These are phyloP conservation scores for Chenopodium berlandieri DNA, from an alignment of 148 eudicot species.

Conservation along the genomic window DNA sequence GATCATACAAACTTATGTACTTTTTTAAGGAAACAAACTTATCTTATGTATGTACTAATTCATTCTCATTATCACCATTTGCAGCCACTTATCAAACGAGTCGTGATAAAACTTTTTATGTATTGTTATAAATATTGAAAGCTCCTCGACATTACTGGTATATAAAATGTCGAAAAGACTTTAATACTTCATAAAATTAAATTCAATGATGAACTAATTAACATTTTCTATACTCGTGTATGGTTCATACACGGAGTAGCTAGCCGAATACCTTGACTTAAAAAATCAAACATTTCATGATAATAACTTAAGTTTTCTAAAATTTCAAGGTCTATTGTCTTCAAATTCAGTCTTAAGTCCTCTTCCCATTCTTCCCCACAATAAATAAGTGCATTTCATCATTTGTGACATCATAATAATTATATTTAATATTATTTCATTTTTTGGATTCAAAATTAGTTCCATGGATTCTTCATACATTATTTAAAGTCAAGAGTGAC, in stretches of 20 bases:
- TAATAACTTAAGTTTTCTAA: not conserved
- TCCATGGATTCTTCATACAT: not conserved
- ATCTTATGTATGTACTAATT: no score
- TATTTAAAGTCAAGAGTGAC: not conserved
- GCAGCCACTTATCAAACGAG: no score
- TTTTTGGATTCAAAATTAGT: not conserved
- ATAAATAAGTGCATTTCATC: not conserved
- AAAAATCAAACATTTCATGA: not conserved
- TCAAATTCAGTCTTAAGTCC: not conserved
- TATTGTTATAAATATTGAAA: no score
- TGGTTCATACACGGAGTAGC: not conserved
- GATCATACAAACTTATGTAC: no score
- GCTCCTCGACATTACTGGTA: no score
- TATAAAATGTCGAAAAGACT: not conserved
- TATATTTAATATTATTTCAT: not conserved
- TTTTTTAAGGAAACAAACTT: no score
- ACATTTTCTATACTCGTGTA: not conserved
- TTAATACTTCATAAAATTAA: not conserved
- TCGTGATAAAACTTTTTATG: no score
- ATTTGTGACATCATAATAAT: constrained; percentile 15
- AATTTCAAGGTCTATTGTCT: not conserved
- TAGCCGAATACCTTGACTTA: constrained; percentile 26
- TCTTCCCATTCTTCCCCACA: not conserved
- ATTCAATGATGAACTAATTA: constrained; percentile 13
- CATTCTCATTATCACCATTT: no score